Conservation (phyloP, 179 eudicot genomes). For the Beta lomatogona region DNA sequence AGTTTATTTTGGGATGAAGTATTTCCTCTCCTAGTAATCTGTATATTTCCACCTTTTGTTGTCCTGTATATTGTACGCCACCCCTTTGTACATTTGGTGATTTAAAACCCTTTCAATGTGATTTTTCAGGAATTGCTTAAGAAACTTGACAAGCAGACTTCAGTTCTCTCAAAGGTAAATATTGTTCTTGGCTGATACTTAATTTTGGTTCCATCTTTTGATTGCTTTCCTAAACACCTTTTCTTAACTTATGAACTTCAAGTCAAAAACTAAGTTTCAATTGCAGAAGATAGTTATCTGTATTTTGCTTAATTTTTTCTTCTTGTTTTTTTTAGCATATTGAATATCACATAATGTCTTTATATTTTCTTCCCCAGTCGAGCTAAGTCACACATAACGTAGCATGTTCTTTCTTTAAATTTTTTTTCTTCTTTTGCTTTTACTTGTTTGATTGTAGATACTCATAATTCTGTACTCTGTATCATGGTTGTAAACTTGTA, state of each 20-base stretch:
- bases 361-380: background rate
- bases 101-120: background rate
- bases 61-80: background rate
- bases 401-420: background rate
- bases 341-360: background rate
- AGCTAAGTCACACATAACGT: background rate
- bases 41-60: background rate
- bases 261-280: background rate
- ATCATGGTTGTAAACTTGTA: background rate
- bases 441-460: background rate
- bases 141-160: slow-evolving; percentile 12
- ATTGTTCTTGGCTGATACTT: background rate
- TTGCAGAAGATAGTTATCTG: background rate
- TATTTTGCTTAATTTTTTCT: background rate
- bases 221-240: too few relatives aligned
- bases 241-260: background rate
- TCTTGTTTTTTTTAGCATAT: background rate
- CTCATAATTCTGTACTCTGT: background rate
- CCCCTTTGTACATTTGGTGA: background rate
- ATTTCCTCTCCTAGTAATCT: background rate
- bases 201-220: background rate
- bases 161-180: slow-evolving; percentile 25
- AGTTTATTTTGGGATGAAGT: background rate
- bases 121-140: slow-evolving; percentile 30
- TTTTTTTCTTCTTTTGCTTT: background rate